phyloP scores from a whole-genome alignment of 164 flowering plant species.

The Vitis amurensis region DNA sequence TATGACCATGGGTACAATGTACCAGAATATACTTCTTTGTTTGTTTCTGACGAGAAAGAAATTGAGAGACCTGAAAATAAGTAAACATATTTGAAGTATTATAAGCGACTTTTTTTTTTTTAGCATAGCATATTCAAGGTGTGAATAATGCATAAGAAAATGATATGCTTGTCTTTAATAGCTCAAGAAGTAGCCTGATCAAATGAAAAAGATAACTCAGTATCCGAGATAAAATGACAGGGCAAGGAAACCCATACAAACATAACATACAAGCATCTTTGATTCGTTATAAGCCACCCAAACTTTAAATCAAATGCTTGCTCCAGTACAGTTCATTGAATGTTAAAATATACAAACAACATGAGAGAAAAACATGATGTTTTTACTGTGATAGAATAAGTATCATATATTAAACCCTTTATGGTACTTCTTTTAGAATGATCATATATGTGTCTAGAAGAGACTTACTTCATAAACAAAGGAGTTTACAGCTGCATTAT shows the following conservation, averaged over 20 bases:
- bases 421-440: not conserved
- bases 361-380: too few relatives aligned
- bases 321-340: not conserved
- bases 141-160: not conserved
- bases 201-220: not conserved
- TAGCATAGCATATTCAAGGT: not conserved
- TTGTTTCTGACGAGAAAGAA: conserved; percentile 65
- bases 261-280: conserved; percentile 2
- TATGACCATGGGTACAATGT: conserved; percentile 98
- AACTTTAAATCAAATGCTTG: not conserved
- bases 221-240: not conserved
- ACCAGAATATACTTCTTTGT: conserved; percentile 80
- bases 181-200: not conserved
- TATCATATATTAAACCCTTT: too few relatives aligned
- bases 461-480: conserved; percentile 77
- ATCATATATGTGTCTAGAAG: not conserved
- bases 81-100: not conserved
- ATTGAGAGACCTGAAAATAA: conserved; percentile 68
- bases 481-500: conserved; percentile 71
- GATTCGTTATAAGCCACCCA: not conserved
- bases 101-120: not conserved
- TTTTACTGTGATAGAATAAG: too few relatives aligned
- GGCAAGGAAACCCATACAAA: not conserved
- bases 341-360: too few relatives aligned
- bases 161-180: not conserved